phyloP scores from a whole-genome alignment of 768 basidiomycete species.

The Cyclocybe cylindracea region DNA sequence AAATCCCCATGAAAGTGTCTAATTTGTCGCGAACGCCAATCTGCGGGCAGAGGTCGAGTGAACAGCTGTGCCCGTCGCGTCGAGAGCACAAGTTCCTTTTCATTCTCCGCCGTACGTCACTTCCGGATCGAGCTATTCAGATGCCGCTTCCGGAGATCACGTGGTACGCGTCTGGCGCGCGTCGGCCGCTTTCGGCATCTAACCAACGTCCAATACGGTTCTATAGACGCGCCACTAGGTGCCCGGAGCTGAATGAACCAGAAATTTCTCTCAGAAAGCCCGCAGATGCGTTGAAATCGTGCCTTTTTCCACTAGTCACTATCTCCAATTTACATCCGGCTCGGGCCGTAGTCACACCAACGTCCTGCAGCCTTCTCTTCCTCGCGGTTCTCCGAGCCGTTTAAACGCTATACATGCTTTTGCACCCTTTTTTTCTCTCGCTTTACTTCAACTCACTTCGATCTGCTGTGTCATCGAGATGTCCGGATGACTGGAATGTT shows the following conservation, averaged over 20 bases:
- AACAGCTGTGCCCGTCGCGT: slow-evolving; percentile 10
- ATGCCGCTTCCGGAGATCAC: slow-evolving; percentile 26
- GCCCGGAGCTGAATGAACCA: slow-evolving; percentile 5
- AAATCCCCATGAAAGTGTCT: slow-evolving; percentile 30
- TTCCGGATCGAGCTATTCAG: slow-evolving; percentile 29
- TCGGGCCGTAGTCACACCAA: slow-evolving; percentile 10
- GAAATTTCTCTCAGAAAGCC: too few relatives aligned
- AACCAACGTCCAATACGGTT: slow-evolving; percentile 7
- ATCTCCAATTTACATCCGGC: slow-evolving; percentile 7
- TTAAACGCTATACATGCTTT: neutral
- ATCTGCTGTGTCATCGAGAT: neutral
- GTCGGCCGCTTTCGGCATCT: neutral
- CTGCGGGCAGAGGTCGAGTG: slow-evolving; percentile 11
- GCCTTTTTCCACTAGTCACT: slow-evolving; percentile 1
- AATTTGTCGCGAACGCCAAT: slow-evolving; percentile 28
- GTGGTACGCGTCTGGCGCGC: neutral
- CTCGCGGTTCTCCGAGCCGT: slow-evolving; percentile 5
- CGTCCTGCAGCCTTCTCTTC: slow-evolving; percentile 5
- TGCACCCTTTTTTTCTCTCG: neutral
- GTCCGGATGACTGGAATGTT: too few relatives aligned
- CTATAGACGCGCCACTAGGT: slow-evolving; percentile 15
- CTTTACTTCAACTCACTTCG: neutral
- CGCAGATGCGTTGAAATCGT: slow-evolving; percentile 11
- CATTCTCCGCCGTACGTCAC: slow-evolving; percentile 34
- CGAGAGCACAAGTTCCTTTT: slow-evolving; percentile 20